A percentile compares a stretch with the other conserved stretches of the same genome.
Conservation (phyloP, 768 basidiomycete genomes). For the Mycena rosella region DNA sequence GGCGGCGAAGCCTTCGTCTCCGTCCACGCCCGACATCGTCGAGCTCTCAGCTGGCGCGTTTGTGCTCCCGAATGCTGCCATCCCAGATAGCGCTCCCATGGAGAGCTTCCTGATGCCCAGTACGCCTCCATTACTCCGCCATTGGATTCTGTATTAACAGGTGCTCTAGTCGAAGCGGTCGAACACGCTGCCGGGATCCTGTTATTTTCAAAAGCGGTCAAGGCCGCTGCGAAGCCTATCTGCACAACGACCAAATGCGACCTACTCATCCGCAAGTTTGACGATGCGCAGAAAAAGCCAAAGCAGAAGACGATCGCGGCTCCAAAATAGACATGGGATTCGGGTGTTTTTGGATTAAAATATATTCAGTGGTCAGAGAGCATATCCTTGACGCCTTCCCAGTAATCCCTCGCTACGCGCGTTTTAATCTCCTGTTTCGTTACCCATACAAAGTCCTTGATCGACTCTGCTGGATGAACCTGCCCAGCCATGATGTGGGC, state of each 20-base stretch:
- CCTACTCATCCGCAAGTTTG: conserved; percentile 89
- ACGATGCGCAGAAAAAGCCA: conserved; percentile 85
- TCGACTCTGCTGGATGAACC: conserved; percentile 66
- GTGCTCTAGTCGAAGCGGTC: conserved; percentile 83
- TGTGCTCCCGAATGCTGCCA: conserved; percentile 94
- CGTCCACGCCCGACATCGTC: conserved; percentile 73
- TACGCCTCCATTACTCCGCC: conserved; percentile 48
- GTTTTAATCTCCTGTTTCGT: conserved; percentile 91
- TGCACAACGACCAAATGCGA: conserved; percentile 93
- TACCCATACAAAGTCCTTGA: conserved; percentile 91
- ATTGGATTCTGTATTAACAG: conserved; percentile 2
- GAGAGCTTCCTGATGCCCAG: conserved; percentile 87
- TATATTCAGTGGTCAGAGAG: conserved; percentile 72
- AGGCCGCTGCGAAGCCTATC: conserved; percentile 82
- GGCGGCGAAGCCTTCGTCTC: conserved; percentile 79
- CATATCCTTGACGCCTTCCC: conserved; percentile 84
- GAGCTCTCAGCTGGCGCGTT: conserved; percentile 95
- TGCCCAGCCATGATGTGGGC: conserved; percentile 94
- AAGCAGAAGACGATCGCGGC: conserved; percentile 69
- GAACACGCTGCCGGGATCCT: conserved; percentile 91
- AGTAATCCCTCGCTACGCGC: conserved; percentile 77
- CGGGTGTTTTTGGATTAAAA: conserved; percentile 37
- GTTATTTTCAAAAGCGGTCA: conserved; percentile 87
- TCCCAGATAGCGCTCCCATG: conserved; percentile 86
- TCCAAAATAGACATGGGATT: conserved; percentile 51